phyloP scores from a whole-genome alignment of 1,284 basidiomycete species.

The Ganoderma lucidum region DNA sequence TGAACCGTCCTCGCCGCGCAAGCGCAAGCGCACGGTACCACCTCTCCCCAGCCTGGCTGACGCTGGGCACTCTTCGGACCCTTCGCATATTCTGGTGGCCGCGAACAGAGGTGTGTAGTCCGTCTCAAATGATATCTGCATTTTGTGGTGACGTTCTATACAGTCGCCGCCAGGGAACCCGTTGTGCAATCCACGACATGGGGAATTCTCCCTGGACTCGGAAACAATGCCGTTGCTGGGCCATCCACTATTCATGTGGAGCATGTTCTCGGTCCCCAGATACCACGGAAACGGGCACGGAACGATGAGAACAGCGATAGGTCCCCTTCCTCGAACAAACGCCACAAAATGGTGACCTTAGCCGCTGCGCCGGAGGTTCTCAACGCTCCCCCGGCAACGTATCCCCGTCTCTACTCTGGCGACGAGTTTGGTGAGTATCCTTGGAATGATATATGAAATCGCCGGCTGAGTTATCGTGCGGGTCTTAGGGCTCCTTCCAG shows the following conservation, averaged over 20 bases:
- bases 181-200: not conserved
- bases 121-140: not conserved
- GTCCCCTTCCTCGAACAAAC: not conserved
- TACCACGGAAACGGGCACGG: not conserved
- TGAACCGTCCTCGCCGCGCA: not conserved
- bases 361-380: not conserved
- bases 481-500: not conserved
- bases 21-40: not conserved
- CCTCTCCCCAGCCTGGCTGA: not conserved
- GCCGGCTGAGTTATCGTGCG: not conserved
- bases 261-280: not conserved
- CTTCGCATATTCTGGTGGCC: not conserved
- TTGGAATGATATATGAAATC: not conserved
- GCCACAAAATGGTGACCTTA: not conserved
- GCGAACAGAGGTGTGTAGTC: not conserved
- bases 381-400: not conserved
- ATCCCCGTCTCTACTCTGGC: not conserved
- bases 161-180: not conserved
- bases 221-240: not conserved
- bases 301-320: not conserved
- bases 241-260: not conserved
- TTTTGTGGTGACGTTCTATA: not conserved
- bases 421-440: not conserved
- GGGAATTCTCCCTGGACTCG: not conserved
- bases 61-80: not conserved